Base-by-base conservation (phyloP, 1,139 yeast species). In the Spathaspora sp. region DNA sequence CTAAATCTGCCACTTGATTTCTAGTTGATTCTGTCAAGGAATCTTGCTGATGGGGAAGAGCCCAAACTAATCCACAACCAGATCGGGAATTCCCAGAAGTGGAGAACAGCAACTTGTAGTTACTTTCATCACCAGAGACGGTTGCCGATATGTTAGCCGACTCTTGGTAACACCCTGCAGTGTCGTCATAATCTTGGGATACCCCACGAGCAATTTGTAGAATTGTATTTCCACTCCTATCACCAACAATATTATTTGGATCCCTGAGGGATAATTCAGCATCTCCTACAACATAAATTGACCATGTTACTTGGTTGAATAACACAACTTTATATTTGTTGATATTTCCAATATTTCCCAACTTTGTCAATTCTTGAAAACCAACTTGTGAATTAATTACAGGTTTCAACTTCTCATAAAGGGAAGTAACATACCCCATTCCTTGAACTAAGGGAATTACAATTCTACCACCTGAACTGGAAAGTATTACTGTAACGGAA, bases 341-440 rank as follows among this genome's bases (percentile, higher is more conserved):
- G 4, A 46, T n/a, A 25, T 38, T 23, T 6, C 45, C 40, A 20
- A 46, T 39, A 0, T 47, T 23, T 1, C 61, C 63, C 1, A 53
- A 52, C 41, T 56, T 59, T 6, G 56, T 51, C 45, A 56, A 51
- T 13, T 53, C 56, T 58, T 78, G 78, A 55, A 86, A 70, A 0
- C 93, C 95, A 34, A 84, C 86, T 41, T 81, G 80, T 25, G 89
- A 81, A 2, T 75, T 73, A 39, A 86, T 60, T 23, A 74, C 67
- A 1, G 90, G 86, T 7, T 70, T 70, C 34, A 84, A 65, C 49
- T 74, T 74, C n/a, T 63, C 59, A 47, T 85, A 86, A 2, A 82
- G 68, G 1, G 86, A 84, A 4, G 89, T 80, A 11, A 83, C 66
- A 49, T 84, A 80, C 0, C 91, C 91, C 86, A 84, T 84, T 13